Conservation (phyloP, 176 grass and related monocot genomes). For the Oryza meyeriana region DNA sequence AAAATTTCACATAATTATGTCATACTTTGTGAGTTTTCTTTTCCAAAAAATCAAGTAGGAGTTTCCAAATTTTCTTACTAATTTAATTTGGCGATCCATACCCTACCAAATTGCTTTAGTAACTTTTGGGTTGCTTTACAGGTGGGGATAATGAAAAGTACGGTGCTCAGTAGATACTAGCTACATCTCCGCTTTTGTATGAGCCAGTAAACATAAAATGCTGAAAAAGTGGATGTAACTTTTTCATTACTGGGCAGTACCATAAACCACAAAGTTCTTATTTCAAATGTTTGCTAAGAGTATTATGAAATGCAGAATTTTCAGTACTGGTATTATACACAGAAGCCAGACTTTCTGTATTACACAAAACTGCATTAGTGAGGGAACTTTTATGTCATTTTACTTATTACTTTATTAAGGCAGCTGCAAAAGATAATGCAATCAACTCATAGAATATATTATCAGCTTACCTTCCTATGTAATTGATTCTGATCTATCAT, state of each 20-base stretch:
- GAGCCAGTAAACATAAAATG: neutral
- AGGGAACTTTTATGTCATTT: neutral
- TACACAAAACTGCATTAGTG: neutral
- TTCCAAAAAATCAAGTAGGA: no score
- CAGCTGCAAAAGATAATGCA: neutral
- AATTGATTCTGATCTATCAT: constrained; percentile 14
- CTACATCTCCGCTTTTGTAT: neutral
- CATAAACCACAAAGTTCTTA: neutral
- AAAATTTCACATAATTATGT: no score
- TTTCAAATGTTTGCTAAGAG: neutral
- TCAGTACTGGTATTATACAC: neutral
- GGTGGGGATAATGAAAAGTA: neutral
- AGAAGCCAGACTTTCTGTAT: neutral
- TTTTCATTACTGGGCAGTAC: neutral
- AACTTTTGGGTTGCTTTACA: neutral
- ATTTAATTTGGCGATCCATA: no score
- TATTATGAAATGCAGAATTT: neutral
- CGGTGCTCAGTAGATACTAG: neutral
- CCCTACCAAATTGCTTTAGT: no score
- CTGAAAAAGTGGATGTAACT: neutral
- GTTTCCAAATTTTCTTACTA: no score
- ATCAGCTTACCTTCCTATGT: neutral
- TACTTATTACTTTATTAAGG: neutral
- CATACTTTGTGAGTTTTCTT: no score
- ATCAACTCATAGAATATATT: neutral